Conservation (phyloP, 352 stramenopile species). For the Halophytophthora batemanensis region DNA sequence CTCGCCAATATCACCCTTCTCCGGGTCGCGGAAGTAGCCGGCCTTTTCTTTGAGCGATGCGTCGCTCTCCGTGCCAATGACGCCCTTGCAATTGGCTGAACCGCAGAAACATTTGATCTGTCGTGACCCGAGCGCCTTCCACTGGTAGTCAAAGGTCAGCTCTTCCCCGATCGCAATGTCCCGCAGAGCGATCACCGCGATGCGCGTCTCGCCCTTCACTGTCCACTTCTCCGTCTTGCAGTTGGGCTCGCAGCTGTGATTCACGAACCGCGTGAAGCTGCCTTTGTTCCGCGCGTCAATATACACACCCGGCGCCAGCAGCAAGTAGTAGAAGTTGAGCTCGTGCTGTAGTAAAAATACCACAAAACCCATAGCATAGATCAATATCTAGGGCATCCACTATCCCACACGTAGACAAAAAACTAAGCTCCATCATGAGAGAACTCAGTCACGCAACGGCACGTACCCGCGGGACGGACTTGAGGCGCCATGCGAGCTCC, state of each 20-base stretch:
- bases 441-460: background rate
- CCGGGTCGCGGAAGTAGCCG: conserved; percentile 70
- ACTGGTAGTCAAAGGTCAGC: conserved; percentile 97
- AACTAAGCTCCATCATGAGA: too few relatives aligned
- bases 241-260: conserved; percentile 95
- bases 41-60: conserved; percentile 29
- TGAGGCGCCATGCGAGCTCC: conserved; percentile 58
- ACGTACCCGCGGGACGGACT: conserved; percentile 49
- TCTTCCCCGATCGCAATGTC: conserved; percentile 89
- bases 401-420: too few relatives aligned
- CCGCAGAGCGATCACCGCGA: conserved; percentile 92
- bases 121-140: conserved; percentile 79
- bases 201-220: conserved; percentile 88
- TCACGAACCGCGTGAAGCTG: conserved; percentile 95
- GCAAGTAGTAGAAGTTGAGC: conserved; percentile 87
- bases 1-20: conserved; percentile 40
- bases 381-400: background rate
- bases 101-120: conserved; percentile 81
- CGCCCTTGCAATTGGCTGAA: conserved; percentile 62
- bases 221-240: conserved; percentile 96
- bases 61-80: conserved; percentile 62
- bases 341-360: conserved; percentile 44
- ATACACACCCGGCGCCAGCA: conserved; percentile 79
- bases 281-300: conserved; percentile 89
- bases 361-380: background rate